Conservation (phyloP, 306 rosid species). For the Cicer pinnatifidum region DNA sequence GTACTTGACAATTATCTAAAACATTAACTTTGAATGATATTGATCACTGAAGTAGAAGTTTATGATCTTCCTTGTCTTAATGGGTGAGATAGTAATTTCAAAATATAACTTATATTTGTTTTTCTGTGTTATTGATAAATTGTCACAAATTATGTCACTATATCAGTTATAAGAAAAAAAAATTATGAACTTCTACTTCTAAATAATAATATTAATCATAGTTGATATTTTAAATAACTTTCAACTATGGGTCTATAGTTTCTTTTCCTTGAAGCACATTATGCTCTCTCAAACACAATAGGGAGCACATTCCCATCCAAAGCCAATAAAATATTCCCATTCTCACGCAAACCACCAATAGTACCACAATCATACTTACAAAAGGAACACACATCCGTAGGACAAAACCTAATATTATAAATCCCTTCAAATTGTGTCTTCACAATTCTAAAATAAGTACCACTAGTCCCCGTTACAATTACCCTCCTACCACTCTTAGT, state of each 20-base stretch:
- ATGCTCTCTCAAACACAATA: constrained; percentile 32
- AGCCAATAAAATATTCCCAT: constrained; percentile 58
- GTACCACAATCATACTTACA: constrained; percentile 57
- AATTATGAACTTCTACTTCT: background rate
- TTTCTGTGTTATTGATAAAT: background rate
- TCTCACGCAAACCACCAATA: constrained; percentile 49
- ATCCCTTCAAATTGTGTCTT: background rate
- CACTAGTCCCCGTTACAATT: constrained; percentile 12
- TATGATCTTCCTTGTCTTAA: background rate
- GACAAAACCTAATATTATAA: constrained; percentile 62
- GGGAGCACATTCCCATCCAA: constrained; percentile 52
- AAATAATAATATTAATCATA: background rate
- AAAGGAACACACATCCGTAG: constrained; percentile 52
- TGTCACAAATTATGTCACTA: rapidly evolving
- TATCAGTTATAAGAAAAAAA: background rate
- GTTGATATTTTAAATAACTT: background rate
- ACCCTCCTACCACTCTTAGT: constrained; percentile 49
- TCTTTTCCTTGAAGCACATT: background rate
- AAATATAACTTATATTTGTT: too few relatives aligned
- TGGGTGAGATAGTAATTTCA: rapidly evolving
- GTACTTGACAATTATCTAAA: background rate
- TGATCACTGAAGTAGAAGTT: background rate
- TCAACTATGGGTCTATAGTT: background rate
- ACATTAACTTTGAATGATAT: background rate
- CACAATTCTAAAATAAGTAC: constrained; percentile 48